Base-by-base conservation (phyloP, 306 rosid species). In the Dalbergia cochinchinensis region DNA sequence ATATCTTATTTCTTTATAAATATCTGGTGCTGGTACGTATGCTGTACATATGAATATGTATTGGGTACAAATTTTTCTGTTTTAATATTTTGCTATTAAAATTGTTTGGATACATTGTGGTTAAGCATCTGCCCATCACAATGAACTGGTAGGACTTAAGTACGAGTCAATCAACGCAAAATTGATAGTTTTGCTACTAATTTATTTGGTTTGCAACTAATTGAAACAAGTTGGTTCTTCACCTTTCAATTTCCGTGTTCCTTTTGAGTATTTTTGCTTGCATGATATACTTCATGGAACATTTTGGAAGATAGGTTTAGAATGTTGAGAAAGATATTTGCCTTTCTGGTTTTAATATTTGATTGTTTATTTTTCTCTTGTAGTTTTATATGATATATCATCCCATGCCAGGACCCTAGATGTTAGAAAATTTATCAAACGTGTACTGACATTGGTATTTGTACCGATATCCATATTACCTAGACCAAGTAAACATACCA, bases 401-500 rank as follows among this genome's bases (percentile, higher is more conserved):
- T 53, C 59, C 65, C 16, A 26, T n/a, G 64, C 65, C 15, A 6
- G 11, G 50, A 57, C 50, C n/a, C 7, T 45, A n/a, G 44, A 1
- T 31, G 14, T 73, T 64, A 44, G 42, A 66, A 18, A 45, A 6
- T 74, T 47, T 15, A 13, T 34, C 48, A 35, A 31, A 55, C 37
- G 14, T 11, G 4, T 47, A 33, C 41, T 3, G 59, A 7, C 8
- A 14, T 53, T 53, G 48, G 37, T 67, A 35, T 20, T 39, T 61
- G 39, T 34, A 55, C 42, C 33, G 10, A 18, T 39, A 48, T 59
- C 42, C 37, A 67, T 59, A 47, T 74, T 55, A 42, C 18, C 68
- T 58, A 73, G 60, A 72, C 51, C 65, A 55, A 48, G 54, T 50
- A 31, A 80, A 74, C 60, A 70, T 65, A 48, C 62, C 59, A 60